Evolutionary conservation across 257 asterid species (phyloP).

Genomic region (Solanum pennellii): DNA sequence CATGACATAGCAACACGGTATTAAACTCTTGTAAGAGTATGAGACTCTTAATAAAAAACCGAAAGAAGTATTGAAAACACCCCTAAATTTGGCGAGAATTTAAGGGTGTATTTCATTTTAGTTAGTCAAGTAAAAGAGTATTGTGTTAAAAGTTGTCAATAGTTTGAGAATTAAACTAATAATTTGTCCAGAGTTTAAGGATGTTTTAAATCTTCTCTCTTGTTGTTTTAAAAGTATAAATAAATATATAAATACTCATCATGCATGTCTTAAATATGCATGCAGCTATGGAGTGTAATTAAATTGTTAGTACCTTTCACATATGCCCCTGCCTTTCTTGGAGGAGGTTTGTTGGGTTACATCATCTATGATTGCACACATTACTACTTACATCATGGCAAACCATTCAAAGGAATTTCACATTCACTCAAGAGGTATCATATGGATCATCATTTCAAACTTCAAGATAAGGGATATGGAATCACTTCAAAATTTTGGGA

Average conservation of each 20-base stretch:
- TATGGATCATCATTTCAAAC: conserved; percentile 82
- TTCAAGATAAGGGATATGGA: conserved; percentile 80
- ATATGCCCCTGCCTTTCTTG: conserved; percentile 66
- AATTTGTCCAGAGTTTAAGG: background rate
- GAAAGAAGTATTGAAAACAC: background rate
- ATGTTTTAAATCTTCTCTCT: background rate
- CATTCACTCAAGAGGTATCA: conserved; percentile 79
- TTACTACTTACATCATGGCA: conserved; percentile 85
- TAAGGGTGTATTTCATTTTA: background rate
- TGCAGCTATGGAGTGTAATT: conserved; percentile 63
- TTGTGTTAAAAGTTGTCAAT: background rate
- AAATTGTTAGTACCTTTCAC: conserved; percentile 42
- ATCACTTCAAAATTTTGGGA: conserved; percentile 91
- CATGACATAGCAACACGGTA: background rate
- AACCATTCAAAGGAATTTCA: conserved; percentile 47
- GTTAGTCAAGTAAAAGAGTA: background rate
- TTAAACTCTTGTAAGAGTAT: background rate
- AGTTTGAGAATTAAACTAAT: background rate
- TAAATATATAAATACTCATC: background rate
- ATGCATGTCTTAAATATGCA: background rate
- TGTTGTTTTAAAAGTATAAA: too few relatives aligned
- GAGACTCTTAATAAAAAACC: background rate
- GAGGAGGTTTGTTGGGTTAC: conserved; percentile 75
- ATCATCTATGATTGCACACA: conserved; percentile 87
- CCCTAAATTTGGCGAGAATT: background rate